phyloP scores from a whole-genome alignment of 768 basidiomycete genomes.

The Leccinum longicurvipes region DNA sequence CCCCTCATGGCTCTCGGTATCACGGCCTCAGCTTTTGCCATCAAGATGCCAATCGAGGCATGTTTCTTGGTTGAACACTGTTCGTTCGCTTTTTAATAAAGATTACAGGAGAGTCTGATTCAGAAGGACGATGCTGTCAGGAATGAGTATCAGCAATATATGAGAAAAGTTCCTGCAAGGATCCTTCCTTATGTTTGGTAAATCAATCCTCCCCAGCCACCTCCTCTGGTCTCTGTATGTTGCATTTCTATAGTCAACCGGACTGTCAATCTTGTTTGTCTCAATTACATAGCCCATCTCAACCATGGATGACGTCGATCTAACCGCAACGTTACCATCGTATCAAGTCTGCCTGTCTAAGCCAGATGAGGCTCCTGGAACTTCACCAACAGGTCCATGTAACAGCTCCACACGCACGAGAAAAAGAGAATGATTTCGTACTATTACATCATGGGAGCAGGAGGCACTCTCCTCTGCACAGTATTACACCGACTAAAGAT shows the following conservation, averaged over 20 bases:
- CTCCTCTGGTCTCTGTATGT: background rate
- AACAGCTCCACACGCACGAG: no score
- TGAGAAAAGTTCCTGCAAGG: conserved; percentile 25
- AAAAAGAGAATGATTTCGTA: background rate
- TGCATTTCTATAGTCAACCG: background rate
- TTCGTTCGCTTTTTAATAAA: background rate
- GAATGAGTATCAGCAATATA: conserved; percentile 28
- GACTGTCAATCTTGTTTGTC: background rate
- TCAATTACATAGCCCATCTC: background rate
- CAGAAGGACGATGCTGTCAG: conserved; percentile 17
- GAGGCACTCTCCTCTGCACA: background rate
- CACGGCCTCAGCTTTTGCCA: conserved; percentile 16
- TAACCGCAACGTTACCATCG: background rate
- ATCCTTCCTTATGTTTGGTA: conserved; percentile 28
- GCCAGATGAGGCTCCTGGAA: background rate
- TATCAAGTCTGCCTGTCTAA: background rate
- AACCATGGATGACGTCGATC: background rate
- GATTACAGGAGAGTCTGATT: conserved; percentile 27
- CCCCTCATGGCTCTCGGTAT: conserved; percentile 22
- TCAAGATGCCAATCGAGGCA: conserved; percentile 35
- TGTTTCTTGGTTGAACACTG: background rate
- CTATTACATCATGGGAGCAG: background rate
- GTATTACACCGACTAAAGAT: background rate
- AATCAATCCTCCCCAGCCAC: background rate
- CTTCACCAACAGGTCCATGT: no score